These are phyloP conservation scores for Kwoniella botswanensis DNA, from an alignment of 768 basidiomycete species.

Conservation along the genomic window DNA sequence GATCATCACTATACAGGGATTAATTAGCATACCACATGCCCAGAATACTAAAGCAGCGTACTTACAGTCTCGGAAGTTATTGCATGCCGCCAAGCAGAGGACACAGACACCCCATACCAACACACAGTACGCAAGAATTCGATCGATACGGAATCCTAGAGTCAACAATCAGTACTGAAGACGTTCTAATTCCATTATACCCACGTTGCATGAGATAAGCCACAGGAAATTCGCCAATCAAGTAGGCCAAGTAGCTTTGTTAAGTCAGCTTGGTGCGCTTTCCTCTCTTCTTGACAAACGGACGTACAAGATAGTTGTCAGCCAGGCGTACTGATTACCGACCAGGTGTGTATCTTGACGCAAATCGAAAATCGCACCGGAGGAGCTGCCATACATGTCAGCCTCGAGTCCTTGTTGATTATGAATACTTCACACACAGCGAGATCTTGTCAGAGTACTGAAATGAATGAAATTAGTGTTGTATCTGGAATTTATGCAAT, in stretches of 20 bases:
- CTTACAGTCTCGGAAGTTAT: slow-evolving; percentile 28
- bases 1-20: neutral
- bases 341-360: slow-evolving; percentile 12
- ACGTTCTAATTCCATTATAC: too few relatives aligned
- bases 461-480: too few relatives aligned
- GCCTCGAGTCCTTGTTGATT: slow-evolving; percentile 23
- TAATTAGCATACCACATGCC: neutral
- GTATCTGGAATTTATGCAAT: too few relatives aligned
- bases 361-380: slow-evolving; percentile 30
- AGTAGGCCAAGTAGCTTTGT: slow-evolving; percentile 25
- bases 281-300: neutral
- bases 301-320: slow-evolving; percentile 31
- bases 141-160: slow-evolving; percentile 19
- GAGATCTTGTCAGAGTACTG: too few relatives aligned
- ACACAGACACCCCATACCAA: slow-evolving; percentile 30
- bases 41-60: neutral
- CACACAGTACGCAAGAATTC: slow-evolving; percentile 24
- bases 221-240: slow-evolving; percentile 30
- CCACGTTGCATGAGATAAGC: slow-evolving; percentile 24
- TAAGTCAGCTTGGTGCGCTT: neutral
- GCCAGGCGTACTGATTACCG: slow-evolving; percentile 32
- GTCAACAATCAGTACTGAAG: too few relatives aligned
- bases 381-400: slow-evolving; percentile 15
- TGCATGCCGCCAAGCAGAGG: slow-evolving; percentile 22
- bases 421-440: too few relatives aligned